These are phyloP conservation scores for Rubia occidens DNA, from an alignment of 305 asterid species.

Conservation along the genomic window DNA sequence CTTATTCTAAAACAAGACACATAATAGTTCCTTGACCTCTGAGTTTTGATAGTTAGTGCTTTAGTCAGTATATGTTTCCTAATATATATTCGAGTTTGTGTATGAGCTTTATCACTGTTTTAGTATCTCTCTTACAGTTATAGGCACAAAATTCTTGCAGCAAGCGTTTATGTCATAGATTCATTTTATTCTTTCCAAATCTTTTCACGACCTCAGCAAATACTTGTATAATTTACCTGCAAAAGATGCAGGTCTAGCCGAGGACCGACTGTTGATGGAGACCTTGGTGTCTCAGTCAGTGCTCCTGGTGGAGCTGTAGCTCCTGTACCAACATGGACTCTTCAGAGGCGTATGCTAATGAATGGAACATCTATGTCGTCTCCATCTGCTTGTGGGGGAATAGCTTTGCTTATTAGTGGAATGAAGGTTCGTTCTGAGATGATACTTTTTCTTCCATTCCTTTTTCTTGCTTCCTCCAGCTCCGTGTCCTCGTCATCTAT, in stretches of 20 bases:
- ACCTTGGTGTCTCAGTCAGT: conserved; percentile 86
- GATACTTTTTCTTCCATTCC: conserved; percentile 4
- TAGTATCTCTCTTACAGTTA: not conserved
- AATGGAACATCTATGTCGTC: conserved; percentile 99
- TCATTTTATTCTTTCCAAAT: not conserved
- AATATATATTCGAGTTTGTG: not conserved
- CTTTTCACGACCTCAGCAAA: not conserved
- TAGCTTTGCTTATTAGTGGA: conserved; percentile 86
- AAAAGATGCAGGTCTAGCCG: conserved; percentile 88
- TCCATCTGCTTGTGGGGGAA: conserved; percentile 97
- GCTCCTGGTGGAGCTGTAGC: conserved; percentile 99
- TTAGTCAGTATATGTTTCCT: not conserved
- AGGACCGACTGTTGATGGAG: conserved; percentile 97
- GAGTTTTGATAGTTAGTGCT: not conserved
- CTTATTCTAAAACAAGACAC: not conserved
- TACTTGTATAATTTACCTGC: conserved; percentile 21
- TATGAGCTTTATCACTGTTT: not conserved
- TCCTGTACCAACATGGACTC: conserved; percentile 99
- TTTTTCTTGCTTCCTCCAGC: not conserved
- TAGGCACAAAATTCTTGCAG: not conserved
- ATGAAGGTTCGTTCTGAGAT: conserved; percentile 64
- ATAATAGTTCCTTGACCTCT: not conserved
- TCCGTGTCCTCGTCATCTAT: not conserved
- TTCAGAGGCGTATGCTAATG: conserved; percentile 93
- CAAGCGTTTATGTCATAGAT: not conserved